Conservation (phyloP, 352 stramenopile species). For the Phytophthora hibernalis region DNA sequence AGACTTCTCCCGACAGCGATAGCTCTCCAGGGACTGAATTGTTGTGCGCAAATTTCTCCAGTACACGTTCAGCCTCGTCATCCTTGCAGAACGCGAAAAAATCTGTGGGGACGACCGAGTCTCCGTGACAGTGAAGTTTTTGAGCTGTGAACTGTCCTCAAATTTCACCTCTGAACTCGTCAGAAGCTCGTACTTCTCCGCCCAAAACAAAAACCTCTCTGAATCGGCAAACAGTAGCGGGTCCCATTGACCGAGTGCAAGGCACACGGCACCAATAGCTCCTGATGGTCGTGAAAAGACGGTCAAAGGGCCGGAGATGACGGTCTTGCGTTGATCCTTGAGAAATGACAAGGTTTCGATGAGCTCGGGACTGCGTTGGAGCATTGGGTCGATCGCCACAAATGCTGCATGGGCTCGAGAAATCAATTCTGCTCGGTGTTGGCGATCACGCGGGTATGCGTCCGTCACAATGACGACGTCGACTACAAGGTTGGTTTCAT, state of each 20-base stretch:
- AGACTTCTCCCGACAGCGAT: slow-evolving; percentile 16
- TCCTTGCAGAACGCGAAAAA: slow-evolving; percentile 29
- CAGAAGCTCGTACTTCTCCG: slow-evolving; percentile 29
- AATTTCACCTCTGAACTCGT: slow-evolving; percentile 17
- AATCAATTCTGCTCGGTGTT: slow-evolving; percentile 43
- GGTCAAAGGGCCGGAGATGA: slow-evolving; percentile 46
- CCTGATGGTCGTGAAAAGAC: slow-evolving; percentile 55
- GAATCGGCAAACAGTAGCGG: slow-evolving; percentile 37
- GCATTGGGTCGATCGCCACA: slow-evolving; percentile 46
- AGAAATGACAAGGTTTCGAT: slow-evolving; percentile 60
- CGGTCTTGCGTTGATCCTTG: slow-evolving; percentile 50
- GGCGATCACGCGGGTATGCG: slow-evolving; percentile 38
- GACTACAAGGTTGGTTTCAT: slow-evolving; percentile 1
- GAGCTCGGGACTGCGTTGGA: slow-evolving; percentile 42
- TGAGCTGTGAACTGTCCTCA: background rate
- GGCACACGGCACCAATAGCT: slow-evolving; percentile 52
- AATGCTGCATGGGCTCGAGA: slow-evolving; percentile 36
- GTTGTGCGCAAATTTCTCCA: slow-evolving; percentile 25
- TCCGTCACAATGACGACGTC: slow-evolving; percentile 51
- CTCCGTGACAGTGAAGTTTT: background rate
- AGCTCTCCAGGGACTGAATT: slow-evolving; percentile 9
- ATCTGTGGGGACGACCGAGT: slow-evolving; percentile 11
- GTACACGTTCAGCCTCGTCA: background rate
- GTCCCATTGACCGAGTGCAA: slow-evolving; percentile 53
- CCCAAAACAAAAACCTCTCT: slow-evolving; percentile 21